A percentile compares a stretch with the other conserved stretches of the same genome.
Evolutionary conservation across 2,329 filamentous ascomycete genomes (phyloP).

Genomic region (Aspergillus awamori): DNA sequence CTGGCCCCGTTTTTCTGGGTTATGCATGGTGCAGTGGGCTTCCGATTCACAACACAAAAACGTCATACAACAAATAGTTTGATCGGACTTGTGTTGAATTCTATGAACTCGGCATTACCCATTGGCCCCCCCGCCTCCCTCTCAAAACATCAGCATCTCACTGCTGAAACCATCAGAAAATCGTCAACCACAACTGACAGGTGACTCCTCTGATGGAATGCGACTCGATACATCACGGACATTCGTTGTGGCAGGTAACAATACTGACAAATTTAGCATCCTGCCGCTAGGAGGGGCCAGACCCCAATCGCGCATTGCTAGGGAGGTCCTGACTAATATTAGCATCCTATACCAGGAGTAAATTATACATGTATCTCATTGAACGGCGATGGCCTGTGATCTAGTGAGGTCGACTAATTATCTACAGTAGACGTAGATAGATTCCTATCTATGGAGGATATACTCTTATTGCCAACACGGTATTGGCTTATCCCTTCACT

Average conservation of each 20-base stretch:
- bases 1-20: background rate
- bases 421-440: too few relatives aligned
- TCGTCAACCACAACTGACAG: constrained; percentile 1
- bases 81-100: background rate
- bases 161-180: background rate
- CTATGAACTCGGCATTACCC: background rate
- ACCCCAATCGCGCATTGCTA: constrained; percentile 11
- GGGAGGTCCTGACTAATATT: constrained; percentile 7
- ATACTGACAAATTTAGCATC: constrained; percentile 9
- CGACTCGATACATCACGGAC: constrained; percentile 4
- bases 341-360: constrained; percentile 6
- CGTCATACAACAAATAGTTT: background rate
- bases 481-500: background rate
- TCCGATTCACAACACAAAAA: background rate
- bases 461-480: too few relatives aligned
- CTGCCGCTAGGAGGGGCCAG: constrained; percentile 18
- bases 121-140: background rate
- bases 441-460: too few relatives aligned
- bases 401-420: background rate
- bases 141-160: background rate
- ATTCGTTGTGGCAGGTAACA: constrained; percentile 6
- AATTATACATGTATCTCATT: constrained; percentile 5
- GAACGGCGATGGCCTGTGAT: background rate
- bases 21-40: background rate
- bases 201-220: constrained; percentile 5